Conservation (phyloP, 2,329 filamentous ascomycete species). For the Madurella fahalii region DNA sequence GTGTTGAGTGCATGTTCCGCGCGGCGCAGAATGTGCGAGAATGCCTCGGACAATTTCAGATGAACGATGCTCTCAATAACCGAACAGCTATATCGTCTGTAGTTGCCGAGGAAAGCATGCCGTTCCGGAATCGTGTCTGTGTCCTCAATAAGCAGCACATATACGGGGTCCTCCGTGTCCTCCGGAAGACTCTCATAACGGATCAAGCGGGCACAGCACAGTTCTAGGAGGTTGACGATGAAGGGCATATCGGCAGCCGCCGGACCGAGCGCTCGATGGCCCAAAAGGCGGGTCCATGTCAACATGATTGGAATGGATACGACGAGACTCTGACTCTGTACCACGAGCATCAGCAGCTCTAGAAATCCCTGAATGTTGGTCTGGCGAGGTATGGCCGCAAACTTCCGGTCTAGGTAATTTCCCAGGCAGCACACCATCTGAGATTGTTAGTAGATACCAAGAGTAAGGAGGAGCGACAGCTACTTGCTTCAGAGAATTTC, state of each 20-base stretch:
- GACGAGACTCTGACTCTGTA: conserved; percentile 81
- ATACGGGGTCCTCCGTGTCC: conserved; percentile 73
- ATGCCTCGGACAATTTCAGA: conserved; percentile 76
- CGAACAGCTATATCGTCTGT: conserved; percentile 81
- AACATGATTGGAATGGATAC: conserved; percentile 91
- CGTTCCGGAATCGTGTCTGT: conserved; percentile 92
- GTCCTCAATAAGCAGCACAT: conserved; percentile 83
- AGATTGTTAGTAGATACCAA: conserved; percentile 8
- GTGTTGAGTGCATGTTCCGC: conserved; percentile 70
- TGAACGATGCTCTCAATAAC: conserved; percentile 85
- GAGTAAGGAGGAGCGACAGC: background rate
- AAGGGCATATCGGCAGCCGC: conserved; percentile 60
- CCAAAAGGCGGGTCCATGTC: conserved; percentile 80
- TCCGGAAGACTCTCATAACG: conserved; percentile 84
- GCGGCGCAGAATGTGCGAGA: conserved; percentile 78
- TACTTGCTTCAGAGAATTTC: conserved; percentile 80
- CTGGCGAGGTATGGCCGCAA: conserved; percentile 58
- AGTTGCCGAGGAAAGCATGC: conserved; percentile 94
- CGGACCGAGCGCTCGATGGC: conserved; percentile 62
- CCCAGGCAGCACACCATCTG: conserved; percentile 83
- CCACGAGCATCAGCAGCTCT: conserved; percentile 71
- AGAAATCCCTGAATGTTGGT: conserved; percentile 71
- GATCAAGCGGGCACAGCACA: conserved; percentile 77
- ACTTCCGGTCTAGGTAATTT: conserved; percentile 77
- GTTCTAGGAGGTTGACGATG: conserved; percentile 73